Base-by-base conservation (phyloP, 768 basidiomycete genomes). In the Postia placenta region DNA sequence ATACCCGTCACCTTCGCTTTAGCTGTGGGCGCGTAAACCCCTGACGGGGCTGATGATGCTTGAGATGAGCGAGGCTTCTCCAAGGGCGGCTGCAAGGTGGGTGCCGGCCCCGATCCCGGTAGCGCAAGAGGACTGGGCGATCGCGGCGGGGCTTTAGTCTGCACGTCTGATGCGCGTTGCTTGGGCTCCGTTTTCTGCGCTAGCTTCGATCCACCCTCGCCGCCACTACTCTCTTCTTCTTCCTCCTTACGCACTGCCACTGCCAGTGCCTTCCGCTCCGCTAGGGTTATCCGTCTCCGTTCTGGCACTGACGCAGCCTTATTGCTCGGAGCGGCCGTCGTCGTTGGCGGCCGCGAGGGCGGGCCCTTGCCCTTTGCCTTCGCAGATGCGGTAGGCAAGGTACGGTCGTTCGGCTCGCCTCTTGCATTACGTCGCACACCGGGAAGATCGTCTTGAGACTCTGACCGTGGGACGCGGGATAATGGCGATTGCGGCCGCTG, bases 161-260 rank as follows among this genome's bases (percentile, higher is more conserved):
- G n/a, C n/a, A n/a, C n/a, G n/a, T n/a, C 30, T 7, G 30, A 7
- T 7, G 30, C 30, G 30, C 30, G 9, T 33, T 33, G 9, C 7
- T 15, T 33, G 30, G 30, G 30, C 30, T 7, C 30, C 30, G 15
- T 33, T 7, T 33, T 15, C 30, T 15, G 30, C 30, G 30, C 30
- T 15, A 33, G 30, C 30, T 7, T 33, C 30, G 30, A 7, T 7
- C 7, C 30, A 33, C 15, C 30, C 48, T 60, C 59, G 2, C 61
- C 60, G 1, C 58, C 62, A 37, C 60, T 59, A 39, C 60, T 60
- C 50, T 61, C 60, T 37, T 60, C 57, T 22, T 57, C 59, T 25
- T 59, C 60, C 49, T 60, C 52, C 22, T 51, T 51, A 19, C 25
- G 33, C n/a, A n/a, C 5, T 23, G 44, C 36, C 28, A 40, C 22